A percentile compares a stretch with the other conserved stretches of the same genome.
Evolutionary conservation across 1,284 basidiomycete genomes (phyloP).

Genomic region (Kwoniella shivajii): DNA sequence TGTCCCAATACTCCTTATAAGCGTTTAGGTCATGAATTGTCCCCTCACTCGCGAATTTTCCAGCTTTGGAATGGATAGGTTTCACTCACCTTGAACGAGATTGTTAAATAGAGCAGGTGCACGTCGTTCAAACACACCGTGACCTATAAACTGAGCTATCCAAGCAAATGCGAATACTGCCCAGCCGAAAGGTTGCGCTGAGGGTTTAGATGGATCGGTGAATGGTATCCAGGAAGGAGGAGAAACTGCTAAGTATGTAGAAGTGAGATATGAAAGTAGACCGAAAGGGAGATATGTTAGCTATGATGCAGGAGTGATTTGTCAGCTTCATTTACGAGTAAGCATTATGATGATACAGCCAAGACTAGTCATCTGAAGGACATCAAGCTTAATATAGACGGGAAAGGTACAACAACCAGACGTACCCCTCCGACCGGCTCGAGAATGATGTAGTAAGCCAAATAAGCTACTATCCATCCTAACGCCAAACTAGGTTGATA

Average conservation of each 20-base stretch:
- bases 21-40: too few relatives aligned
- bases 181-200: conserved; percentile 30
- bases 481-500: conserved; percentile 70
- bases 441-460: conserved; percentile 72
- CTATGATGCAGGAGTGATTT: not conserved
- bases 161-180: conserved; percentile 66
- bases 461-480: conserved; percentile 62
- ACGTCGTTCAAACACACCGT: conserved; percentile 76
- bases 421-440: conserved; percentile 78
- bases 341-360: not conserved
- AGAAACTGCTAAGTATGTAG: conserved; percentile 56
- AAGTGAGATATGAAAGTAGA: conserved; percentile 24
- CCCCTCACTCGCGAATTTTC: too few relatives aligned
- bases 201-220: conserved; percentile 44
- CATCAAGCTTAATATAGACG: not conserved
- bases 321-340: not conserved
- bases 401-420: conserved; percentile 22
- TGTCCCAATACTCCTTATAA: not conserved
- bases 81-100: conserved; percentile 68
- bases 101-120: conserved; percentile 85
- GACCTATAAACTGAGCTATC: conserved; percentile 83
- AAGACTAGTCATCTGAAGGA: not conserved
- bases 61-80: not conserved
- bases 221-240: conserved; percentile 60
- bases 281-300: conserved; percentile 22